Conservation (phyloP, 1,284 basidiomycete species). For the Coniferiporia sulphurascens region DNA sequence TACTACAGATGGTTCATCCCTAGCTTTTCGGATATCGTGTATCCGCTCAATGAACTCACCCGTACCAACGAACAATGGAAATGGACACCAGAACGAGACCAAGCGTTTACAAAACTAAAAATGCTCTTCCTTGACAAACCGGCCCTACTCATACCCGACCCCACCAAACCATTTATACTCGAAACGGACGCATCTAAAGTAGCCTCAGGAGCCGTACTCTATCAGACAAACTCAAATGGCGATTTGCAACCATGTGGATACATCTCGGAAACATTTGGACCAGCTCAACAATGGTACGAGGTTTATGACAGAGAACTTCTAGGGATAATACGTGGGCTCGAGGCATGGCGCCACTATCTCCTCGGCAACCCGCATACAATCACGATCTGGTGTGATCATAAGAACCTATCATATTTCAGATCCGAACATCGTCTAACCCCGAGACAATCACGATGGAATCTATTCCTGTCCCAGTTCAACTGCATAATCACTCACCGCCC, state of each 20-base stretch:
- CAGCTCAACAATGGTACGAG: not conserved
- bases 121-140: not conserved
- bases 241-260: not conserved
- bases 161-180: not conserved
- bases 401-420: not conserved
- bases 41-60: not conserved
- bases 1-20: not conserved
- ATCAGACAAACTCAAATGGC: not conserved
- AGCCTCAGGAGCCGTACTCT: not conserved
- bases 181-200: not conserved
- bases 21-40: not conserved
- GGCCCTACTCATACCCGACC: not conserved
- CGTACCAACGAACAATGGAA: not conserved
- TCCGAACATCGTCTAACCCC: not conserved
- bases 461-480: slow-evolving; percentile 32
- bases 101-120: not conserved
- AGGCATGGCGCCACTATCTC: not conserved
- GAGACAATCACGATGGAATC: slow-evolving; percentile 37
- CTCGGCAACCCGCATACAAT: not conserved
- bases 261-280: not conserved
- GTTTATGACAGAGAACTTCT: not conserved
- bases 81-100: not conserved
- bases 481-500: slow-evolving; percentile 36
- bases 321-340: not conserved
- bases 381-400: slow-evolving; percentile 1